Conservation (phyloP, 768 basidiomycete genomes). For the Mrakia hoshinonis region DNA sequence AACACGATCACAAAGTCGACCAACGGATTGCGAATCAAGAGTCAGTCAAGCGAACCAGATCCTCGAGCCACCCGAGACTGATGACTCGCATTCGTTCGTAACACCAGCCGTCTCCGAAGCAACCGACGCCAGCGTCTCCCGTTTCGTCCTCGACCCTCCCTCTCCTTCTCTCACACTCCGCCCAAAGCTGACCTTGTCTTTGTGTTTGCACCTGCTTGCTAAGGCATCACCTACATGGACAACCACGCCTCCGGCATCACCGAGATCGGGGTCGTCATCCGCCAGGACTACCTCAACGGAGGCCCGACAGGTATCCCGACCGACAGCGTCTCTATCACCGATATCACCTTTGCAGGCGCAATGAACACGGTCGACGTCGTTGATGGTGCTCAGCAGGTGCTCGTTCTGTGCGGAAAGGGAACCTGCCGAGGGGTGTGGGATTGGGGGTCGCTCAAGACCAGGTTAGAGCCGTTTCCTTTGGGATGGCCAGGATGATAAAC, state of each 20-base stretch:
- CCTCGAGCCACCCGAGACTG: neutral
- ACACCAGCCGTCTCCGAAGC: constrained; percentile 25
- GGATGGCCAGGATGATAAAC: too few species aligned
- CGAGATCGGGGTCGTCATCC: constrained; percentile 48
- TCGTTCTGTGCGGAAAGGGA: constrained; percentile 45
- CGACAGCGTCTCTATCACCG: constrained; percentile 51
- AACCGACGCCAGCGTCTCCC: constrained; percentile 31
- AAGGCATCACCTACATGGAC: constrained; percentile 31
- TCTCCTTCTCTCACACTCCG: neutral
- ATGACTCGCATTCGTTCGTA: neutral
- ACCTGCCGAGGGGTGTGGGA: constrained; percentile 43
- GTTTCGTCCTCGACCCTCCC: neutral
- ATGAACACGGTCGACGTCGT: constrained; percentile 44
- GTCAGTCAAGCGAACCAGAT: neutral
- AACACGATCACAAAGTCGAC: constrained; percentile 50
- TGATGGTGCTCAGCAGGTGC: constrained; percentile 46
- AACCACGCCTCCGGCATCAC: constrained; percentile 43
- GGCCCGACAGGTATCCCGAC: constrained; percentile 48
- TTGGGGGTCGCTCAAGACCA: constrained; percentile 47
- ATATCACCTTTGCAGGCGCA: constrained; percentile 47
- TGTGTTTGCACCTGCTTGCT: too few species aligned
- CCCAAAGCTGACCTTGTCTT: neutral
- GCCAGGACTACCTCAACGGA: constrained; percentile 52
- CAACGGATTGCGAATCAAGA: constrained; percentile 55
- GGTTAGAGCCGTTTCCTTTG: too few species aligned